Evolutionary conservation across 2,329 filamentous ascomycete genomes (phyloP).

Genomic region (Aspergillus pseudotamarii): DNA sequence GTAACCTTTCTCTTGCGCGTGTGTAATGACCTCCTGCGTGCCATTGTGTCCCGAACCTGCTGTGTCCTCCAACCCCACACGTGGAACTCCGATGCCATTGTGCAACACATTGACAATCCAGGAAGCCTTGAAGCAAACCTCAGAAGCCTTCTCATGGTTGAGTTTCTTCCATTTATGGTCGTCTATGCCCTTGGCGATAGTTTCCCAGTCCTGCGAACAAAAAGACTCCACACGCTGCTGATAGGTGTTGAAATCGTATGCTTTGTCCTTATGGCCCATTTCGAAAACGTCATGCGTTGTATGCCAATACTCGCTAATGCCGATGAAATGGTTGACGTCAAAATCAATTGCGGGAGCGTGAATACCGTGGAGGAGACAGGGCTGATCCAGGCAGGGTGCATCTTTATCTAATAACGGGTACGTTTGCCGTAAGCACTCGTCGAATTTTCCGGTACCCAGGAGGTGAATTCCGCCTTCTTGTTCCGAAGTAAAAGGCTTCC

Average conservation of each 20-base stretch:
- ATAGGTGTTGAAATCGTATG: slow-evolving; percentile 89
- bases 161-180: slow-evolving; percentile 73
- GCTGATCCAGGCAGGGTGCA: slow-evolving; percentile 75
- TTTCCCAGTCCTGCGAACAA: slow-evolving; percentile 79
- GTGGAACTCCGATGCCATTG: slow-evolving; percentile 86
- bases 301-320: slow-evolving; percentile 98
- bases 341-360: slow-evolving; percentile 97
- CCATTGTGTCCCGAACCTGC: slow-evolving; percentile 63
- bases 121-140: slow-evolving; percentile 96
- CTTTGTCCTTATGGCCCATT: slow-evolving; percentile 71
- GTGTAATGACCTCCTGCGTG: slow-evolving; percentile 69
- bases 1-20: slow-evolving; percentile 73
- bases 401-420: slow-evolving; percentile 90
- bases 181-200: slow-evolving; percentile 69
- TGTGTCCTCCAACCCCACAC: slow-evolving; percentile 73
- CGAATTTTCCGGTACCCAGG: slow-evolving; percentile 82
- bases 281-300: slow-evolving; percentile 94
- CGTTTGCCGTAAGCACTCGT: slow-evolving; percentile 79
- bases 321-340: slow-evolving; percentile 94
- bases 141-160: slow-evolving; percentile 71
- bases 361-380: slow-evolving; percentile 86
- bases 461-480: slow-evolving; percentile 56
- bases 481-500: slow-evolving; percentile 55
- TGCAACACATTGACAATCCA: slow-evolving; percentile 98
- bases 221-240: slow-evolving; percentile 83